These are phyloP conservation scores for Plasmodium gallinaceum DNA, from an alignment of 169 alveolate genomes.

Conservation along the genomic window DNA sequence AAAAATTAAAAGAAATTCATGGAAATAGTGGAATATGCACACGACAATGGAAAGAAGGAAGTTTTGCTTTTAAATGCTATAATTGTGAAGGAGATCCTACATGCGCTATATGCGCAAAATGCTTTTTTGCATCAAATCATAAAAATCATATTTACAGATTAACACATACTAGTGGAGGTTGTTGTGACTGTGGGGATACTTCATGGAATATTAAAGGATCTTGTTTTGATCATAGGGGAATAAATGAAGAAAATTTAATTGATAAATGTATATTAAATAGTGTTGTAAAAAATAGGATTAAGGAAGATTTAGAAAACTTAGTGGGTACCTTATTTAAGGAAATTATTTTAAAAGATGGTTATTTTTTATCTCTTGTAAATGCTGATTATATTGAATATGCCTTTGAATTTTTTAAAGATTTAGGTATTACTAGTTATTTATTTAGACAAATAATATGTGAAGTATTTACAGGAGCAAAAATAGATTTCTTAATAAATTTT, in stretches of 20 bases:
- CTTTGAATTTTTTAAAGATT: constrained; percentile 63
- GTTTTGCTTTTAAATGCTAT: constrained; percentile 75
- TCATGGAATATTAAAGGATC: constrained; percentile 75
- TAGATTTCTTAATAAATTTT: constrained; percentile 40
- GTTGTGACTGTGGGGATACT: constrained; percentile 79
- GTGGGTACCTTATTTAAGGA: constrained; percentile 50
- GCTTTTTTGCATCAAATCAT: constrained; percentile 65
- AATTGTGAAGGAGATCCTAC: constrained; percentile 77
- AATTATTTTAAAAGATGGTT: constrained; percentile 50
- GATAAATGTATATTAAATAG: constrained; percentile 20
- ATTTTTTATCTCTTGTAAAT: constrained; percentile 32
- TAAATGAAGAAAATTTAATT: constrained; percentile 10
- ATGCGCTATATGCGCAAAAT: constrained; percentile 76
- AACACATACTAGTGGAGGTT: constrained; percentile 75
- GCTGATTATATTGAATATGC: constrained; percentile 51
- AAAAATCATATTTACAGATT: constrained; percentile 53
- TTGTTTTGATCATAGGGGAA: constrained; percentile 74
- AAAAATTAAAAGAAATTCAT: constrained; percentile 62
- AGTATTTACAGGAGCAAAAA: constrained; percentile 39
- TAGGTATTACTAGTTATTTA: constrained; percentile 57
- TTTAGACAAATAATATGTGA: constrained; percentile 60
- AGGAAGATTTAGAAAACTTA: constrained; percentile 27
- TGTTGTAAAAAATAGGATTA: constrained; percentile 29
- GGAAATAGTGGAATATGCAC: constrained; percentile 76
- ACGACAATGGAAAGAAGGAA: constrained; percentile 63